Base-by-base conservation (phyloP, 331 rosid genomes). In the Pyracantha coccinea region DNA sequence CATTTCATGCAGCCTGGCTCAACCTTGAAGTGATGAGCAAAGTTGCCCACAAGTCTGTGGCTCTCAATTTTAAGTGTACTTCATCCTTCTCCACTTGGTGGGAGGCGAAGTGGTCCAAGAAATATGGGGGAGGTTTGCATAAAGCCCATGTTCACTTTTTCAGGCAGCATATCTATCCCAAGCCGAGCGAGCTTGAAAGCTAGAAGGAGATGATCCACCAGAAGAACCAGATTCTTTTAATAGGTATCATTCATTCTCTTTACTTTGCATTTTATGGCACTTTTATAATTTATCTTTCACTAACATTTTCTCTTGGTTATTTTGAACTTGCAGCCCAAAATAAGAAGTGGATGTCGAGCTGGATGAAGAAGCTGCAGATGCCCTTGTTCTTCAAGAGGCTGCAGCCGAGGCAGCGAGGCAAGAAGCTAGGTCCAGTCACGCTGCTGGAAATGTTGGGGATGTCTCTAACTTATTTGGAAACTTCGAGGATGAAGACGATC, bases 371-470 rank as follows among this genome's bases (percentile, higher is more conserved):
- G 2, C 0, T 1, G 0, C 1, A 1, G 0, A 45, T 10, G 45
- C 4, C 1, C 9, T 8, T 0, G 3, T 38, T 1, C 0, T 44
- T 4, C 6, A 44, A 1, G 2, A 44, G 0, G 50, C 2, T 0
- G 0, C 4, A 2, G 5, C 5, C 0, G 5, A 11, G 0, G 16
- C 16, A 0, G 0, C 2, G 0, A 45, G 7, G 0, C 7, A 45
- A 0, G 0, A 0, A 4, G 2, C 6, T 5, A 1, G 1, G 0
- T 5, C 19, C 2, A 45, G 19, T 2, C 52, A 45, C 0, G 19
- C 0, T 5, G 3, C 2, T 1, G 0, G 52, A 0, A 7, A 44
- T 0, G 1, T 0, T 44, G 2, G 0, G 16, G 0, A n/a, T n/a
- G n/a, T 38, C 3, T n/a, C 1, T 1, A 0, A 47, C n/a, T 0